phyloP scores from a whole-genome alignment of 164 flowering plant genomes.

The Annona squamosa region DNA sequence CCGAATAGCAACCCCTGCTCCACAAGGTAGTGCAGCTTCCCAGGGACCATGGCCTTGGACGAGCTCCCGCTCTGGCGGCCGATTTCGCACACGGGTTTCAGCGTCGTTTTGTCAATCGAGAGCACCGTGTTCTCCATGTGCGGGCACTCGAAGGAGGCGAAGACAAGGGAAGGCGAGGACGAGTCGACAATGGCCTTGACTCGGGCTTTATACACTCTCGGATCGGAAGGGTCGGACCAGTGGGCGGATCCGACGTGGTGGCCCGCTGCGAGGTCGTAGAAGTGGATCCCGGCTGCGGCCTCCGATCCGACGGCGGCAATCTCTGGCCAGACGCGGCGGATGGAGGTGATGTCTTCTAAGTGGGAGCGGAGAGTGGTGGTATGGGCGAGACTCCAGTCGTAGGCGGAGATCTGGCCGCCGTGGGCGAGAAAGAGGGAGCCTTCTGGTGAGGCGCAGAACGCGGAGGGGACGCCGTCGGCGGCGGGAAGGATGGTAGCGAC shows the following conservation, averaged over 20 bases:
- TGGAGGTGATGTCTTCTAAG: conserved; percentile 49
- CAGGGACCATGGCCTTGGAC: conserved; percentile 40
- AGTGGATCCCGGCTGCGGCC: conserved; percentile 61
- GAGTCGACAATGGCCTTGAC: conserved; percentile 57
- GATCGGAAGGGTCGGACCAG: conserved; percentile 77
- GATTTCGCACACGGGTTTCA: conserved; percentile 40
- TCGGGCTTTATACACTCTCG: conserved; percentile 59
- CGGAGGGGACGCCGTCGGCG: conserved; percentile 44
- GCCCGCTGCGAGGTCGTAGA: conserved; percentile 52
- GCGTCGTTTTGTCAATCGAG: conserved; percentile 57
- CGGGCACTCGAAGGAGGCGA: conserved; percentile 55
- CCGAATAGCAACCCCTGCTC: conserved; percentile 32
- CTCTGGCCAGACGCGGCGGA: conserved; percentile 48
- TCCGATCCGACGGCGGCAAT: conserved; percentile 65
- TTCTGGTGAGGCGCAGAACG: conserved; percentile 51
- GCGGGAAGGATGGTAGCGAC: conserved; percentile 57
- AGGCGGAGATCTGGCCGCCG: conserved; percentile 75
- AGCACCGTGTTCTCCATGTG: conserved; percentile 74
- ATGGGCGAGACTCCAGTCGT: conserved; percentile 57
- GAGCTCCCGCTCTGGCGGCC: conserved; percentile 58
- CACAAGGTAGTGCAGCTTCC: conserved; percentile 34
- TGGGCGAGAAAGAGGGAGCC: conserved; percentile 79
- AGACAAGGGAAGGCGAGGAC: conserved; percentile 24
- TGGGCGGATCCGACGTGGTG: conserved; percentile 51
- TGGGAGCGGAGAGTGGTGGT: conserved; percentile 66